phyloP scores from a whole-genome alignment of 1,284 basidiomycete genomes.

The Paramarasmius palmivorus region DNA sequence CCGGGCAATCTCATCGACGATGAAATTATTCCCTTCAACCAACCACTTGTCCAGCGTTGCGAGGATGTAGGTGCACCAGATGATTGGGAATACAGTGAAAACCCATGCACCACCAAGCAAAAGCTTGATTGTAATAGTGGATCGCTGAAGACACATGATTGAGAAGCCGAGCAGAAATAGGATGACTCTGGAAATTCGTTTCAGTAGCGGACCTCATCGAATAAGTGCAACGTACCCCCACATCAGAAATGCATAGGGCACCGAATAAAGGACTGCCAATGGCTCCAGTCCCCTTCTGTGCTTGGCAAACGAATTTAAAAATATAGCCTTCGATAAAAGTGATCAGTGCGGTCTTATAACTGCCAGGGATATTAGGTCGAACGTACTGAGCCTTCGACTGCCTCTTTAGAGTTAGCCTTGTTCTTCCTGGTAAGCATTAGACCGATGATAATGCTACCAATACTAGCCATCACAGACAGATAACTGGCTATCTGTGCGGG shows the following conservation, averaged over 20 bases:
- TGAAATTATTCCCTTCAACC: too few species aligned
- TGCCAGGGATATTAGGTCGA: neutral
- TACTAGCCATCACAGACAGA: constrained; percentile 36
- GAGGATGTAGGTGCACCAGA: constrained; percentile 33
- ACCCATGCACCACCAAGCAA: constrained; percentile 27
- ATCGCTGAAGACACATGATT: constrained; percentile 31
- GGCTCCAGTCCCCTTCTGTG: constrained; percentile 34
- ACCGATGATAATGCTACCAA: constrained; percentile 40
- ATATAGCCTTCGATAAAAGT: constrained; percentile 19
- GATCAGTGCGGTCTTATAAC: neutral
- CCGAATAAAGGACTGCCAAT: constrained; percentile 44
- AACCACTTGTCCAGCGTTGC: constrained; percentile 10
- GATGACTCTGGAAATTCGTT: constrained; percentile 35
- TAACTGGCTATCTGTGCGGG: constrained; percentile 39
- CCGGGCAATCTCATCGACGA: neutral
- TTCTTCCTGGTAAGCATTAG: constrained; percentile 40
- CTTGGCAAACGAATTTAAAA: constrained; percentile 21
- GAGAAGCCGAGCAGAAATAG: constrained; percentile 37
- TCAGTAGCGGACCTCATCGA: neutral
- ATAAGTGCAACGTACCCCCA: constrained; percentile 40
- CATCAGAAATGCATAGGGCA: constrained; percentile 48
- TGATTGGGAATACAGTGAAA: constrained; percentile 26
- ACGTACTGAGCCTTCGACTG: constrained; percentile 31
- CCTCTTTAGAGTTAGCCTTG: constrained; percentile 35
- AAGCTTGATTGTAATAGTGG: constrained; percentile 24